Conservation (phyloP, 2,329 filamentous ascomycete genomes). For the Fusarium liriodendri region DNA sequence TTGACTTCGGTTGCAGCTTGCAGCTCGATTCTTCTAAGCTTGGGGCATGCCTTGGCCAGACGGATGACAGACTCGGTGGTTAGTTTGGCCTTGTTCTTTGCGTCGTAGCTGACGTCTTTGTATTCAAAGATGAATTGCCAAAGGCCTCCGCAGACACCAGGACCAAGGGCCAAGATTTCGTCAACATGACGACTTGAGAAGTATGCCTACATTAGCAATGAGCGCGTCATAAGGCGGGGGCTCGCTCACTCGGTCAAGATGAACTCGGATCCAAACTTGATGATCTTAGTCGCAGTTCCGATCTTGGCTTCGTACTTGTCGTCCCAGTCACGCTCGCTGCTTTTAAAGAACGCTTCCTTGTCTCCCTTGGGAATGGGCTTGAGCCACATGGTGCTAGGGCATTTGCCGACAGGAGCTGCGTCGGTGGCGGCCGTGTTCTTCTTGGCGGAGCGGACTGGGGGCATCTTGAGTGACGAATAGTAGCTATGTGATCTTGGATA, state of each 20-base stretch:
- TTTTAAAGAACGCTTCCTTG: neutral
- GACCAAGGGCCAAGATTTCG: slow-evolving; percentile 16
- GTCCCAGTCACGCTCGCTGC: slow-evolving; percentile 6
- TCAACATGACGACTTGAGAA: slow-evolving; percentile 22
- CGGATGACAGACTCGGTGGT: slow-evolving; percentile 10
- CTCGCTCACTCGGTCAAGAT: slow-evolving; percentile 23
- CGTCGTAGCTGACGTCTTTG: slow-evolving; percentile 14
- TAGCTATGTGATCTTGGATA: neutral
- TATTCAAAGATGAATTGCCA: slow-evolving; percentile 11
- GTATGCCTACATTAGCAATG: neutral
- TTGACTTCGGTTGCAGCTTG: neutral
- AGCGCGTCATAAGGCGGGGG: neutral
- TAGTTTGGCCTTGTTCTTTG: slow-evolving; percentile 7
- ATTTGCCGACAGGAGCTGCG: neutral
- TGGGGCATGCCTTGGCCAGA: slow-evolving; percentile 18
- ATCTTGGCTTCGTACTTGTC: slow-evolving; percentile 11
- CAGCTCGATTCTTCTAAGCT: slow-evolving; percentile 13
- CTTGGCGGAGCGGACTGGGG: slow-evolving; percentile 18
- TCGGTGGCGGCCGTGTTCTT: neutral
- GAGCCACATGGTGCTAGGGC: slow-evolving; percentile 1
- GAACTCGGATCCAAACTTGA: slow-evolving; percentile 10
- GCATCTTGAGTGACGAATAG: slow-evolving; percentile 3
- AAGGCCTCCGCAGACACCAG: slow-evolving; percentile 9
- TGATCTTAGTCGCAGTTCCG: slow-evolving; percentile 12
- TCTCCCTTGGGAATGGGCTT: slow-evolving; percentile 11